phyloP scores from a whole-genome alignment of 2,329 filamentous ascomycete genomes.

The Xylaria sp. region DNA sequence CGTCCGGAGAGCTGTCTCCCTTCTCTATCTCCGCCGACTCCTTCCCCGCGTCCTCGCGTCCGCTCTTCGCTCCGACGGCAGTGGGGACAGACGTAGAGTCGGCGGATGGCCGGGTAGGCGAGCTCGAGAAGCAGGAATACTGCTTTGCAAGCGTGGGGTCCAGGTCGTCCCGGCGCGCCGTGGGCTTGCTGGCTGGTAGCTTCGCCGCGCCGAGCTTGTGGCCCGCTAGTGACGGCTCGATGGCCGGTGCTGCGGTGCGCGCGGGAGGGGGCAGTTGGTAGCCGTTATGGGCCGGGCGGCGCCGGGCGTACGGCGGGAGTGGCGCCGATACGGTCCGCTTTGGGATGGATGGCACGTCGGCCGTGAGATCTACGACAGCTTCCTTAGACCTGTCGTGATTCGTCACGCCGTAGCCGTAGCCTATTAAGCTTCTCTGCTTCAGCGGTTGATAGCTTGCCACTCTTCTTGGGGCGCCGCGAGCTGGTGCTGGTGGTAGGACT shows the following conservation, averaged over 20 bases:
- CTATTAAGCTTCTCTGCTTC: constrained; percentile 48
- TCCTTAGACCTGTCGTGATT: constrained; percentile 49
- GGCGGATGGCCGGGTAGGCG: constrained; percentile 52
- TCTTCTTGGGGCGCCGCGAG: constrained; percentile 32
- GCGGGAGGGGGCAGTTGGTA: constrained; percentile 30
- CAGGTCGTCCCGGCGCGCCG: constrained; percentile 22
- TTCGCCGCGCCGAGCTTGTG: constrained; percentile 57
- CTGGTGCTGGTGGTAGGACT: constrained; percentile 28
- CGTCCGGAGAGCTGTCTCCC: constrained; percentile 46
- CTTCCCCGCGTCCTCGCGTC: constrained; percentile 20
- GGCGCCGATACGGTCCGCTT: constrained; percentile 41
- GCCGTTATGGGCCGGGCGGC: constrained; percentile 19
- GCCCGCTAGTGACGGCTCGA: constrained; percentile 49
- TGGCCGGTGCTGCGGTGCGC: constrained; percentile 39
- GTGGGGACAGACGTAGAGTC: not conserved
- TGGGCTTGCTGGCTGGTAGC: constrained; percentile 51
- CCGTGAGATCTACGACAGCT: constrained; percentile 8
- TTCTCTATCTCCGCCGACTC: constrained; percentile 41
- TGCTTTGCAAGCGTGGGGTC: constrained; percentile 49
- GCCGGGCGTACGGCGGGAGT: constrained; percentile 33
- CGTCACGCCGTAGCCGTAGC: constrained; percentile 48
- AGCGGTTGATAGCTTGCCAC: constrained; percentile 42
- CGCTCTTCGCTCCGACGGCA: not conserved
- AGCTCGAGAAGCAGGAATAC: constrained; percentile 70
- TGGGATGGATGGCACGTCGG: constrained; percentile 38